These are phyloP conservation scores for Hysterium pulicare DNA, from an alignment of 2,329 filamentous ascomycete species.

Conservation along the genomic window DNA sequence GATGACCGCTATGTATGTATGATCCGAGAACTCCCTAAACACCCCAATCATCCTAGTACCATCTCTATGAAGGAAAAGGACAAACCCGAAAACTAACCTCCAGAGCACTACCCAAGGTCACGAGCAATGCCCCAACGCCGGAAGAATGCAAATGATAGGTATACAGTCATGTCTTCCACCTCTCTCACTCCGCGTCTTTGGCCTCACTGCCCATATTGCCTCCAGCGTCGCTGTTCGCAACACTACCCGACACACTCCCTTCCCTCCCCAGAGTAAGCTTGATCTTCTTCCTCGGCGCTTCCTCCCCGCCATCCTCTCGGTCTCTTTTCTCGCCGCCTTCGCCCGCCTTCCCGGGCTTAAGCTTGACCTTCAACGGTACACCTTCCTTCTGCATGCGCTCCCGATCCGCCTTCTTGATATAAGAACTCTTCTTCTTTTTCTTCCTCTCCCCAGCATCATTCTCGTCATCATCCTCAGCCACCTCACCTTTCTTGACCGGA, in stretches of 20 bases:
- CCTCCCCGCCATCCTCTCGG: conserved; percentile 27
- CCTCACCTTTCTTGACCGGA: conserved; percentile 29
- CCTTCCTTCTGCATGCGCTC: conserved; percentile 22
- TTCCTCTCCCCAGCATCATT: conserved; percentile 45
- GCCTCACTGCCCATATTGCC: background rate
- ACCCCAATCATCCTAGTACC: too few species aligned
- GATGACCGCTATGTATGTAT: too few species aligned
- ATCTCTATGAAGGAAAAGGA: too few species aligned
- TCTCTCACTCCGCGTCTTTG: background rate
- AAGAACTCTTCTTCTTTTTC: conserved; percentile 49
- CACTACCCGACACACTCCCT: too few species aligned
- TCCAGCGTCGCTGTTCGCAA: background rate
- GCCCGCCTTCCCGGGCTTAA: conserved; percentile 30
- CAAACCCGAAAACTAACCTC: too few species aligned
- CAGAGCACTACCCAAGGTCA: too few species aligned
- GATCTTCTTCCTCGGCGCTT: conserved; percentile 37
- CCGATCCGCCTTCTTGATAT: conserved; percentile 39
- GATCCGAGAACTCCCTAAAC: too few species aligned
- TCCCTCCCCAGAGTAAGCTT: conserved; percentile 24
- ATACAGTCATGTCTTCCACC: background rate
- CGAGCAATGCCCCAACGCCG: background rate
- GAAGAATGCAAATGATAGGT: background rate
- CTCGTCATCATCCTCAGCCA: conserved; percentile 35
- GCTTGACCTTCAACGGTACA: conserved; percentile 30
- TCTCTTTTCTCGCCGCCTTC: conserved; percentile 24